These are phyloP conservation scores for Entonaema liquescens DNA, from an alignment of 495 filamentous ascomycete species.

Conservation along the genomic window DNA sequence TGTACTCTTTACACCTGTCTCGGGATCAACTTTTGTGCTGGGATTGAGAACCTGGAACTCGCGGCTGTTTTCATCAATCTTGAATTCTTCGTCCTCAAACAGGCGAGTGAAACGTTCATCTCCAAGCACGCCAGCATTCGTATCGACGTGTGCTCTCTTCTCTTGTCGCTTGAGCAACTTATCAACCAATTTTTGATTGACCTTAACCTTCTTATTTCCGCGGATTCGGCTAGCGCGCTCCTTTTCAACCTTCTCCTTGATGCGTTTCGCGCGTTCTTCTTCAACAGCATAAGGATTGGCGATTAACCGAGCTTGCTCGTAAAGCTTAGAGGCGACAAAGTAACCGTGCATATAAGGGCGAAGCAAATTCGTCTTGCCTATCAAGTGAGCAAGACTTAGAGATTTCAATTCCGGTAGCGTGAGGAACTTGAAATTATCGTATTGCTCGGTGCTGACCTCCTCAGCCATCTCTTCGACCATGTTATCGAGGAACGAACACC, in stretches of 20 bases:
- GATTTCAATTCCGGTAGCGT: constrained; percentile 81
- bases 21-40: constrained; percentile 63
- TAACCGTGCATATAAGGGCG: constrained; percentile 98
- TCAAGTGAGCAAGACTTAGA: constrained; percentile 83
- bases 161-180: constrained; percentile 82
- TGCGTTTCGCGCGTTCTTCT: constrained; percentile 82
- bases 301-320: constrained; percentile 93
- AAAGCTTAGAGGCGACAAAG: constrained; percentile 91
- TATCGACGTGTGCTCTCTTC: constrained; percentile 74
- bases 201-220: constrained; percentile 89
- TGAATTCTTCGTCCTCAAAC: constrained; percentile 93
- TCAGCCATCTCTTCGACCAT: constrained; percentile 99
- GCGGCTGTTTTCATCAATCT: constrained; percentile 84
- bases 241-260: constrained; percentile 93
- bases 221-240: constrained; percentile 91
- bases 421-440: constrained; percentile 99
- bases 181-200: constrained; percentile 87
- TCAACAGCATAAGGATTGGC: constrained; percentile 92
- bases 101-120: constrained; percentile 87
- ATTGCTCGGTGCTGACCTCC: constrained; percentile 73
- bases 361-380: constrained; percentile 85
- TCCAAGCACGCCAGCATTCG: constrained; percentile 68
- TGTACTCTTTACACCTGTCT: constrained; percentile 29
- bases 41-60: constrained; percentile 92
- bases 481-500: constrained; percentile 97